These are phyloP conservation scores for Fusarium sarcochroum DNA, from an alignment of 2,329 filamentous ascomycete species.

Conservation along the genomic window DNA sequence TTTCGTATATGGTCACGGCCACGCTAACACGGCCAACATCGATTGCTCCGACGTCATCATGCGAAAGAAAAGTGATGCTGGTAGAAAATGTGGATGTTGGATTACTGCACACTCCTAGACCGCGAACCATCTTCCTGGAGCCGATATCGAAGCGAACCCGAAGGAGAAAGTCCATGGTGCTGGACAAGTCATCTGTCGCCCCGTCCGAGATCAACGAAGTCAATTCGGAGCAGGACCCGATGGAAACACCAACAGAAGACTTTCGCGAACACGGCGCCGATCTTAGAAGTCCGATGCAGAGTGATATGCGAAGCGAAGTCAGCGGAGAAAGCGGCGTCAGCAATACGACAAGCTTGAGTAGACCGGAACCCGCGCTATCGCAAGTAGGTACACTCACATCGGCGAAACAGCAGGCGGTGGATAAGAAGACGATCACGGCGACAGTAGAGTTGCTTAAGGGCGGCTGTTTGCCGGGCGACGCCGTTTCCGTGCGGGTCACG, in stretches of 20 bases:
- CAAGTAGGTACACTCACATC: slow-evolving; percentile 52
- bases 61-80: slow-evolving; percentile 84
- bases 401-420: slow-evolving; percentile 61
- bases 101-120: slow-evolving; percentile 78
- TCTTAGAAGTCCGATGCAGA: slow-evolving; percentile 60
- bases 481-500: slow-evolving; percentile 81
- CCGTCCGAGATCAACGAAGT: slow-evolving; percentile 57
- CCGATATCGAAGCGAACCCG: slow-evolving; percentile 81
- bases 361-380: slow-evolving; percentile 59
- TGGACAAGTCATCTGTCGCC: slow-evolving; percentile 62
- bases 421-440: slow-evolving; percentile 86
- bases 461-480: slow-evolving; percentile 88
- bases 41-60: slow-evolving; percentile 83
- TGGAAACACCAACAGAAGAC: slow-evolving; percentile 59
- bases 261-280: slow-evolving; percentile 54
- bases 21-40: slow-evolving; percentile 91
- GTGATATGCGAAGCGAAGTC: slow-evolving; percentile 75
- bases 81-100: slow-evolving; percentile 90
- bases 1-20: slow-evolving; percentile 91
- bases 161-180: slow-evolving; percentile 68
- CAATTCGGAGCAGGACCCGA: slow-evolving; percentile 54
- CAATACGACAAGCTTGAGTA: slow-evolving; percentile 73
- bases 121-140: slow-evolving; percentile 88
- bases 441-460: slow-evolving; percentile 86
- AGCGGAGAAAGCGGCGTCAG: slow-evolving; percentile 80